Percentiles rank a stretch among this genome's conserved stretches.
phyloP scores from a whole-genome alignment of 2,329 filamentous ascomycete genomes.

The Epichloe coenophiala region DNA sequence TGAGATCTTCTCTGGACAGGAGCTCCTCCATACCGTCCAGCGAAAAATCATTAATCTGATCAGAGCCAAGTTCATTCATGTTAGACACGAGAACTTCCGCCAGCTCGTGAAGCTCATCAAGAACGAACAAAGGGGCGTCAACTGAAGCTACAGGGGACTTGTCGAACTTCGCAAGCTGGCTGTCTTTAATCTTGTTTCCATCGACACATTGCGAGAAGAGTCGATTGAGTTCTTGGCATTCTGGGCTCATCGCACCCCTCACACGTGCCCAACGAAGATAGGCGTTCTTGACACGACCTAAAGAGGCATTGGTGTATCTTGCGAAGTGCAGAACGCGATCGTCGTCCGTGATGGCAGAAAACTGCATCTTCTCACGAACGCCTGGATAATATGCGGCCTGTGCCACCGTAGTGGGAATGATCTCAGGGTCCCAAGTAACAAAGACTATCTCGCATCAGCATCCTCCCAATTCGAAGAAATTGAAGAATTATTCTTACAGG shows the following conservation, averaged over 20 bases:
- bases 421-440: background rate
- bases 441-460: background rate
- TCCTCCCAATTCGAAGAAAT: background rate
- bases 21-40: background rate
- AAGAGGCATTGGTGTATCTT: background rate
- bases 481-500: background rate
- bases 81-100: background rate
- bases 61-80: background rate
- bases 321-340: background rate
- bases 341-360: background rate
- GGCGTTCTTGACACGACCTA: background rate
- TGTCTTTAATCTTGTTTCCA: background rate
- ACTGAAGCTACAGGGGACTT: background rate
- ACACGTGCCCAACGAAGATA: background rate
- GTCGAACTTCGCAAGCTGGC: background rate
- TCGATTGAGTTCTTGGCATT: background rate
- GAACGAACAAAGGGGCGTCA: background rate
- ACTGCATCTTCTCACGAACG: background rate
- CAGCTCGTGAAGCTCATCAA: background rate
- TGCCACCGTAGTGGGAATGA: background rate
- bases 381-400: background rate
- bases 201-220: background rate
- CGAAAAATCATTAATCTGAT: background rate
- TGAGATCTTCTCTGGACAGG: background rate
- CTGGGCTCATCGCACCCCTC: background rate